Conservation (phyloP, 169 alveolate species). For the Plasmodium cynomolgi region DNA sequence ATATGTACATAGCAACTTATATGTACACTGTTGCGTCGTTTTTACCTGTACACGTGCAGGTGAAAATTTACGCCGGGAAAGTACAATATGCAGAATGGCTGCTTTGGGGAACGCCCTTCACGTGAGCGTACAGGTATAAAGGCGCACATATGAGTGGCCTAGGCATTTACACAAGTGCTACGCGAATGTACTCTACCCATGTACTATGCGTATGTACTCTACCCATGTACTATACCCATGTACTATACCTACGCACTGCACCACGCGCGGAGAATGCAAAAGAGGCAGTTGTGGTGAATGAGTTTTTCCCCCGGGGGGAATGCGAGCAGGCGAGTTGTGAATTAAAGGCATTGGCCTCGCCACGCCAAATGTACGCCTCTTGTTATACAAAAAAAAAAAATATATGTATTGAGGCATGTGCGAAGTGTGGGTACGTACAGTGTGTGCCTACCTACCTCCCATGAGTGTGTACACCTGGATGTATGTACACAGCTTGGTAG, state of each 20-base stretch:
- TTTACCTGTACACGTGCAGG: neutral
- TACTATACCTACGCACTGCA: neutral
- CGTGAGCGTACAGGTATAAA: neutral
- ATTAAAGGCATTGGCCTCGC: neutral
- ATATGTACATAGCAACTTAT: neutral
- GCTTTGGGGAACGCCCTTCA: neutral
- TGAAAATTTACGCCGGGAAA: neutral
- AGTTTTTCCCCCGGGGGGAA: neutral
- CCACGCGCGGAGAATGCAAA: neutral
- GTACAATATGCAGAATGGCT: neutral
- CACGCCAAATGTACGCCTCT: neutral
- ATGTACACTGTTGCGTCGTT: neutral
- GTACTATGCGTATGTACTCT: too few species aligned
- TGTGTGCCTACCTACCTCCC: neutral
- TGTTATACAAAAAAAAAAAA: too few species aligned
- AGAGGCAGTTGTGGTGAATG: neutral
- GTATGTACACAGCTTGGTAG: neutral
- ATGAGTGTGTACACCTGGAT: neutral
- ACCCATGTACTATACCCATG: neutral
- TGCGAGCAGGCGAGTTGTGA: neutral
- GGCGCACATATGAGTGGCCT: neutral
- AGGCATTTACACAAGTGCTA: neutral
- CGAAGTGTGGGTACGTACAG: neutral
- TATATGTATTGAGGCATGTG: neutral
- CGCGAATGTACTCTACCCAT: neutral